Base-by-base conservation (phyloP, 768 basidiomycete species). In the Lentinula lateritia region DNA sequence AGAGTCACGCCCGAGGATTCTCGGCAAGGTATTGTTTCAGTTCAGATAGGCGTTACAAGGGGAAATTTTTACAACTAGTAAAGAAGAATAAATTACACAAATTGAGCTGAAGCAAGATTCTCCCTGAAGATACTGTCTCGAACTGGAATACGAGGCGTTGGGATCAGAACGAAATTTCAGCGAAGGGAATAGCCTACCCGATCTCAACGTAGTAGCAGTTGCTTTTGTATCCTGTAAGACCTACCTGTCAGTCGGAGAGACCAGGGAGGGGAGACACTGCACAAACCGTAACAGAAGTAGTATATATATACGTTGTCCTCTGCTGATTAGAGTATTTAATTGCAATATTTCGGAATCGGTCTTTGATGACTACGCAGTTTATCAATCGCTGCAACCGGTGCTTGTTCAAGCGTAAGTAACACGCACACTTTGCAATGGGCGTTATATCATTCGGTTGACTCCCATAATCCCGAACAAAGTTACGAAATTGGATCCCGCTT, bases 381-480 rank as follows among this genome's bases (percentile, higher is more conserved):
- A 45, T 43, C 18, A 65, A 18, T 20, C 38, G 42, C 54, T 41
- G 20, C 36, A 9, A 58, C 5, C 39, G 18, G 48, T 35, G 32
- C 32, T 56, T 20, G 38, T 36, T 58, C 1, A 16, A 58, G 32
- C 54, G 54, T 42, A 34, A 12, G 46, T 10, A 15, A 55, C 15
- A 79, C 81, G 52, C 62, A 87, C 88, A 90, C 71, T 80, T 82
- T 1, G 85, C 77, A 41, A 85, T 80, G 0, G 74, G 72, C 3
- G 69, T 66, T 0, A 78, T 70, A 41, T 89, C 86, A 64, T 92
- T 92, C 8, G 81, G 74, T 45, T 86, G 72, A 42, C 85, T 79
- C 0, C 85, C 88, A 64, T 82, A 90, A 12, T 84, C 83, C 1
- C 85, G 80, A 23, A 91, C 74, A 68, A 79, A 85, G 10, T 77